Base-by-base conservation (phyloP, 2,329 filamentous ascomycete genomes). In the Mycosphaerelloides madeirae region DNA sequence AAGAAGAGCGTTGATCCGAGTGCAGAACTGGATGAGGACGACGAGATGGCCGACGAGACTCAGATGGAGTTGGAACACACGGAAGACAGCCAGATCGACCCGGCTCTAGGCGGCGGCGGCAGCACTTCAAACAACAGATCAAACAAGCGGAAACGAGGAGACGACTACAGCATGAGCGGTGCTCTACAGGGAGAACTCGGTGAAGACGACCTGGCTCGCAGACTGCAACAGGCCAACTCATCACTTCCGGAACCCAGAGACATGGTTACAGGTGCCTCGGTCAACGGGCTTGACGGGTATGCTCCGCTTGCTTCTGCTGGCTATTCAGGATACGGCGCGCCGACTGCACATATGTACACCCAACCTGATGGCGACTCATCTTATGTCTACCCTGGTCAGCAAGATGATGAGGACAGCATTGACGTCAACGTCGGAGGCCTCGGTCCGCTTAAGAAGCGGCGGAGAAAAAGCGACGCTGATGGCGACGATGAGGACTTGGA, bases 1-100 rank as follows among this genome's bases (percentile, higher is more conserved):
- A 73, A 72, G 6, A 78, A 76, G 55, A 59, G 69, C 37, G 65
- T 65, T 32, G 70, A 75, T 49, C 67, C 69, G 5, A 61, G 68
- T 1, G 58, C 74, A 8, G 68, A 72, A 31, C 63, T 68, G 29
- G 68, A 75, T 13, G 67, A 72, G 22, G 67, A 67, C 25, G 60
- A 64, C 20, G 51, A 54, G 31, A 44, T 42, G 4, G 38, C 61
- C 13, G 63, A 67, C 22, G 63, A 68, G 35, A 64, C 56, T 11
- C 59, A 59, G 31, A 56, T 64, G 25, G 66, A 67, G 9, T 71
- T 72, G 35, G 65, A 68, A 14, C 69, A 70, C 42, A 29, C 43
- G 2, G 56, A 59, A 13, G 52, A 52, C 8, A 52, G 55, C 16
- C 40, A 53, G 4, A 58, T 70, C 28, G 67, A 68, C 47, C 64